These are phyloP conservation scores for Lecanoromycetidae sp. DNA, from an alignment of 2,329 filamentous ascomycete species.

Conservation along the genomic window DNA sequence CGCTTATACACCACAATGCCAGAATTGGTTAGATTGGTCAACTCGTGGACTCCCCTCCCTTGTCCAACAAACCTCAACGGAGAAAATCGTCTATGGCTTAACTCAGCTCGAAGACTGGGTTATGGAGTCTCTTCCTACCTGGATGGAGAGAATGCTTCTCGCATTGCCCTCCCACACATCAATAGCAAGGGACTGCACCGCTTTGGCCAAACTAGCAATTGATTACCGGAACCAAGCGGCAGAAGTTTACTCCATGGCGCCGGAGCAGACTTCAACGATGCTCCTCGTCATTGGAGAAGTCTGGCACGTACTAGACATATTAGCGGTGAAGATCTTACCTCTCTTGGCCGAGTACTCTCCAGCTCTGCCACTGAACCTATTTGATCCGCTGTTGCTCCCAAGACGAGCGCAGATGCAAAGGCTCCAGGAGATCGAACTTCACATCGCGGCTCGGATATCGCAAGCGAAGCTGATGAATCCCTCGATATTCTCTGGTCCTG, in stretches of 20 bases:
- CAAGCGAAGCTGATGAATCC: not conserved
- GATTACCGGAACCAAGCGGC: not conserved
- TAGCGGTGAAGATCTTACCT: not conserved
- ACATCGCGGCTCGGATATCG: not conserved
- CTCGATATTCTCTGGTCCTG: not conserved
- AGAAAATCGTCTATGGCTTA: too few species aligned
- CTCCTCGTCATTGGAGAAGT: not conserved
- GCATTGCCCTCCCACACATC: too few species aligned
- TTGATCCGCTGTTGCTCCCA: not conserved
- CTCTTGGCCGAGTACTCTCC: not conserved
- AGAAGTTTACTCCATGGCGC: not conserved
- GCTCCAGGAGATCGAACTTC: not conserved
- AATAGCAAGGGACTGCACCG: too few species aligned
- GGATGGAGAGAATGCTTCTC: too few species aligned
- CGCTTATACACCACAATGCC: not conserved
- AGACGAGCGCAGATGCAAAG: not conserved
- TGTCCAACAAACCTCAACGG: too few species aligned
- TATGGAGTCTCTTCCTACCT: slow-evolving; percentile 15
- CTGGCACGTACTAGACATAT: not conserved
- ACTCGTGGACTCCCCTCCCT: too few species aligned
- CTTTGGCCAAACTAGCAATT: too few species aligned
- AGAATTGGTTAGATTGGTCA: not conserved
- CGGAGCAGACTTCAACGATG: not conserved
- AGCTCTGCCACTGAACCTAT: not conserved
- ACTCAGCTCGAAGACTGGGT: slow-evolving; percentile 1